phyloP scores from a whole-genome alignment of 306 rosid species.

The Prunus mongolica region DNA sequence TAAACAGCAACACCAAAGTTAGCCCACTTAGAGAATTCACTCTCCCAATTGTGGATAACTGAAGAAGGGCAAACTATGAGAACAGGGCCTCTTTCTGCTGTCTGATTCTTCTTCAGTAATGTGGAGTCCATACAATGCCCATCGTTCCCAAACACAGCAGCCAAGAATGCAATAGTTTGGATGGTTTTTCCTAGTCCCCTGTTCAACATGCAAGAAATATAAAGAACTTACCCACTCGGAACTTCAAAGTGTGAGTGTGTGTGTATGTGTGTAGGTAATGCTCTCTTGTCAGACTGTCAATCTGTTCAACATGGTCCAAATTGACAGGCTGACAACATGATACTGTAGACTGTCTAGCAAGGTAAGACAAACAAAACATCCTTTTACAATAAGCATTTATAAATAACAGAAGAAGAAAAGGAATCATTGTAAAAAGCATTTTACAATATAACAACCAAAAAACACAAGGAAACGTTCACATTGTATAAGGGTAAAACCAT shows the following conservation, averaged over 20 bases:
- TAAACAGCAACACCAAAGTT: slow-evolving; percentile 70
- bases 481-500: not conserved
- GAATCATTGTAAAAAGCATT: not conserved
- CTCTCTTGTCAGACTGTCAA: not conserved
- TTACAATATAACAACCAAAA: not conserved
- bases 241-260: not conserved
- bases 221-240: slow-evolving; percentile 15
- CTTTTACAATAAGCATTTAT: not conserved
- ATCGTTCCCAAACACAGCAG: slow-evolving; percentile 77
- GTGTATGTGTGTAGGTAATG: not conserved
- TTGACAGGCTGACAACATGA: too few relatives aligned
- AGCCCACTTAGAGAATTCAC: slow-evolving; percentile 88
- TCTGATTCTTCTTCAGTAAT: slow-evolving; percentile 22
- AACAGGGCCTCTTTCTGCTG: slow-evolving; percentile 54
- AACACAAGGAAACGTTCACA: not conserved
- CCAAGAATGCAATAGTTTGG: slow-evolving; percentile 89
- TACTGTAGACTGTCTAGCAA: not conserved
- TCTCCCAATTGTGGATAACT: slow-evolving; percentile 89
- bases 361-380: not conserved
- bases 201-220: slow-evolving; percentile 26
- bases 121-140: slow-evolving; percentile 31
- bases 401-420: not conserved
- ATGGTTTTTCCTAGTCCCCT: slow-evolving; percentile 99
- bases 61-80: slow-evolving; percentile 85
- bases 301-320: not conserved